These are phyloP conservation scores for Aureobasidium vineae DNA, from an alignment of 2,329 filamentous ascomycete species.

Conservation along the genomic window DNA sequence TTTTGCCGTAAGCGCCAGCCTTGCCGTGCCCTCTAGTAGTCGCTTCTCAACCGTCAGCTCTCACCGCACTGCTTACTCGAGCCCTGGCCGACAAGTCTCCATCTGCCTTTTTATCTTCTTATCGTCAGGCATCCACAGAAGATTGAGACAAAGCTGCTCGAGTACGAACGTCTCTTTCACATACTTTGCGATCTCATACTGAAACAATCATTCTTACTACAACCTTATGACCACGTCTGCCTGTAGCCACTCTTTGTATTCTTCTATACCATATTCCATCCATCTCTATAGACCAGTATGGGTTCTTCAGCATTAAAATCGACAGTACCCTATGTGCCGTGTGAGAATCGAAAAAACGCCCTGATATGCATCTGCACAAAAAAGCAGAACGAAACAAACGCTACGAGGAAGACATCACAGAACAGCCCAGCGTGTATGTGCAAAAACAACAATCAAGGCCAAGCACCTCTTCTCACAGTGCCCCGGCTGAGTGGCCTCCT, in stretches of 20 bases:
- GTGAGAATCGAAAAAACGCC: background rate
- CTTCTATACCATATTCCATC: constrained; percentile 15
- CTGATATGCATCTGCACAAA: background rate
- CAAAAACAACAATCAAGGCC: background rate
- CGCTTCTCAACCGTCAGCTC: background rate
- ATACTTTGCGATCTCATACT: background rate
- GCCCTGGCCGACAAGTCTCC: background rate
- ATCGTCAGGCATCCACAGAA: background rate
- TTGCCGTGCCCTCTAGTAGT: background rate
- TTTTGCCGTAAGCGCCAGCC: constrained; percentile 23
- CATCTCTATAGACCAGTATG: background rate
- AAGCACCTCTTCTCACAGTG: constrained; percentile 19
- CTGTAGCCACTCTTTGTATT: constrained; percentile 8
- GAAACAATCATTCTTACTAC: background rate
- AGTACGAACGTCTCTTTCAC: background rate
- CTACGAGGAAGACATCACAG: background rate
- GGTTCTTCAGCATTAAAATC: background rate
- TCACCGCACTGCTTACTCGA: constrained; percentile 1
- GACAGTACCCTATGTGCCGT: background rate
- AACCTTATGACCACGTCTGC: background rate
- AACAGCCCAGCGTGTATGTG: background rate
- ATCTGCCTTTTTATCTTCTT: background rate
- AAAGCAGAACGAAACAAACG: background rate
- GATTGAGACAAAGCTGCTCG: background rate
- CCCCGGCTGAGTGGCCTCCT: constrained; percentile 12